Base-by-base conservation (phyloP, 2,329 filamentous ascomycete species). In the Xenoacremonium recifei region DNA sequence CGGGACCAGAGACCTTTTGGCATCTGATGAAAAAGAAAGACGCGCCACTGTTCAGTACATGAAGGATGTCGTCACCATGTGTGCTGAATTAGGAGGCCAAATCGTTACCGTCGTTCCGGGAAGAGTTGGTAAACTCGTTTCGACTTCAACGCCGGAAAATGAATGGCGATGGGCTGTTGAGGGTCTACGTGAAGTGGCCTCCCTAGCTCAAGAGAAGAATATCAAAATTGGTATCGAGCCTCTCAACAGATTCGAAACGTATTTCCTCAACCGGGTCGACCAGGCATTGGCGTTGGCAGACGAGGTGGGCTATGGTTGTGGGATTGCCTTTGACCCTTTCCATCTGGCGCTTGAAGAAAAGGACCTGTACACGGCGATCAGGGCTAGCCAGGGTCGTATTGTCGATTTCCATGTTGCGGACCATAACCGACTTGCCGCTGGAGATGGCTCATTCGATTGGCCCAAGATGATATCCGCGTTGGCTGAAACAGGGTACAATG, bases 211-310 rank as follows among this genome's bases (percentile, higher is more conserved):
- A 3, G 11, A 40, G 1, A 50, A 38, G 4, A 35, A 32, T 10
- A 51, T 54, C 9, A 44, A 13, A n/a, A 39, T 53, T 21, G 51
- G 39, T 1, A 37, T 55, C 3, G 52, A 54, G 11, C 49, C 52
- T 3, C 31, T 55, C 5, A 54, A 55, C 5, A 41, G 52, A 4
- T 54, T 54, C 6, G 51, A 54, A 33, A 54, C 51, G 2, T 51
- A 55, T n/a, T 54, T 55, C 2, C 33, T 54, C 23, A 55, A 54
- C 15, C 39, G 51, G 2, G 32, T 44, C 2, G 45, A 47, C 11
- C 52, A 55, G 31, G 51, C 47, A 17, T 44, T 54, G 2, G 42
- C 49, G 3, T 47, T 55, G 10, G 51, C 52, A 0, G 43, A 53
- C 15, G 47, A 53, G 6, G 39, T 52, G 7, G 51, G 51, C 0